Evolutionary conservation across 331 rosid genomes (phyloP).

Genomic region (Dryas integrifolia): DNA sequence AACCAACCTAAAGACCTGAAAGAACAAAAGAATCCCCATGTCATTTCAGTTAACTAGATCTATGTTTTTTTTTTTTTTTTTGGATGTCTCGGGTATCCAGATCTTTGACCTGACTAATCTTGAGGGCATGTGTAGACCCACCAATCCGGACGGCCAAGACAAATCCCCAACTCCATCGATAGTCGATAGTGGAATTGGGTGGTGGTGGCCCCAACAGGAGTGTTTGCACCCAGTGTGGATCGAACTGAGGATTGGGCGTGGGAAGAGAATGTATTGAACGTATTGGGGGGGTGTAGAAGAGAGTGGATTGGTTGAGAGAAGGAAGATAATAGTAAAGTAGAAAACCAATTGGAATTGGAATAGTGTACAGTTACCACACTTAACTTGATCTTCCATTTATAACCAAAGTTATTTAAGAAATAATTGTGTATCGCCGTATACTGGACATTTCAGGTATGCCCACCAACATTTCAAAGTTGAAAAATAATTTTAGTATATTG

Average conservation of each 20-base stretch:
- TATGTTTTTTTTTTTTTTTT: no score
- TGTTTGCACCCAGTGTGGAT: no score
- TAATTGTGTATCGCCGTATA: not conserved
- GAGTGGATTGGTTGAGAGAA: not conserved
- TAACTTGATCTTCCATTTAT: not conserved
- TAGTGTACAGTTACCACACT: not conserved
- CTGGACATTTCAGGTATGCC: not conserved
- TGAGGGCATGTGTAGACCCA: no score
- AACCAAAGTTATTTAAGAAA: not conserved
- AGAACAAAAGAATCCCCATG: no score
- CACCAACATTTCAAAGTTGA: not conserved
- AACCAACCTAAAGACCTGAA: no score
- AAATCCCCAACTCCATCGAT: no score
- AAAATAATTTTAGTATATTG: not conserved
- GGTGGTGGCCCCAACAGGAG: no score
- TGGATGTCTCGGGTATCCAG: no score
- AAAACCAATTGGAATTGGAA: not conserved
- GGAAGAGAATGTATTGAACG: not conserved
- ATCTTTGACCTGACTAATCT: no score
- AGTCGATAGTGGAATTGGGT: no score
- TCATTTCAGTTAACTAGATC: no score
- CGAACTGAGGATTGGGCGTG: not conserved
- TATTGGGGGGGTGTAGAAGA: not conserved
- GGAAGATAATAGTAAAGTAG: not conserved
- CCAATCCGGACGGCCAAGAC: no score